phyloP scores from a whole-genome alignment of 768 basidiomycete genomes.

The Roridomyces roridus region DNA sequence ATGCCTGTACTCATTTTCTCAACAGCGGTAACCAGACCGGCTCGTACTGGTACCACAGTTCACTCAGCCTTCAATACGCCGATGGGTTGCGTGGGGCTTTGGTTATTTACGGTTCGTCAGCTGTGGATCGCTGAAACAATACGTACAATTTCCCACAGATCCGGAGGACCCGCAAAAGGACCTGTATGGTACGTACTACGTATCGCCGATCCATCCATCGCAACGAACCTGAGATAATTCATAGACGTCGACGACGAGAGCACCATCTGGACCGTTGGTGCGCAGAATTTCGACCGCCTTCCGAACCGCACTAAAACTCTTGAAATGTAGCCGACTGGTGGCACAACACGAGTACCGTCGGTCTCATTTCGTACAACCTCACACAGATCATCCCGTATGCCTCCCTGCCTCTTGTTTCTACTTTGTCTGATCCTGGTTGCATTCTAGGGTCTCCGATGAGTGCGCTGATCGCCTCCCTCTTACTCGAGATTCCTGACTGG shows the following conservation, averaged over 20 bases:
- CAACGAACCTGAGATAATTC: too few relatives aligned
- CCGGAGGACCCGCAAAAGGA: conserved; percentile 9
- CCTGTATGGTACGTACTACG: too few relatives aligned
- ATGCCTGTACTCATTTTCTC: neutral
- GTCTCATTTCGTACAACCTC: neutral
- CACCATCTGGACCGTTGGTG: too few relatives aligned
- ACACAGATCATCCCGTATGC: conserved; percentile 13
- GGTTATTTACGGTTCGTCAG: conserved; percentile 23
- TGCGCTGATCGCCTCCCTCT: too few relatives aligned
- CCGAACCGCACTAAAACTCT: neutral
- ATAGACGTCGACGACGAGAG: conserved; percentile 29
- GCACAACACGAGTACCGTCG: conserved; percentile 8
- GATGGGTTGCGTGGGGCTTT: conserved; percentile 41
- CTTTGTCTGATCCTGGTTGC: too few relatives aligned
- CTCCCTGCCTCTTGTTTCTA: too few relatives aligned
- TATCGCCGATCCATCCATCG: too few relatives aligned
- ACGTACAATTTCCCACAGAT: conserved; percentile 6
- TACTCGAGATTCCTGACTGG: too few relatives aligned
- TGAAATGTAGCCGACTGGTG: conserved; percentile 28
- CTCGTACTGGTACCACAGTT: conserved; percentile 43
- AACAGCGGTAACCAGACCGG: conserved; percentile 37
- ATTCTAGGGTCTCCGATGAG: too few relatives aligned
- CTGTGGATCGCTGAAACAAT: neutral
- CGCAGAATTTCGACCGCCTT: too few relatives aligned
- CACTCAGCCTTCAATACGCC: conserved; percentile 41